These are phyloP conservation scores for Alloteropsis semialata DNA, from an alignment of 176 grass and related monocot species.

Conservation along the genomic window DNA sequence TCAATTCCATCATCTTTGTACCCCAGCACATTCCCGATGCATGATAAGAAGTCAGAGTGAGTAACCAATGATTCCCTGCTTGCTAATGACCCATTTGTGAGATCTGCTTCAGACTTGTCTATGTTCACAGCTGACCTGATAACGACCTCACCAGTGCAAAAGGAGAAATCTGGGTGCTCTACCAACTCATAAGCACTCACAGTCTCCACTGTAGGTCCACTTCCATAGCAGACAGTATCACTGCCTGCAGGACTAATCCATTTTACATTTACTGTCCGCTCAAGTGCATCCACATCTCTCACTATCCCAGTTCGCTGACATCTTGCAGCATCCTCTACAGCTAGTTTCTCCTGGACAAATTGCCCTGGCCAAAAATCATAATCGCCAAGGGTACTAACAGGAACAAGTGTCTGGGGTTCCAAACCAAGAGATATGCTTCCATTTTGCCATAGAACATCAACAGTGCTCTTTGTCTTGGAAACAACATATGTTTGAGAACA, in stretches of 20 bases:
- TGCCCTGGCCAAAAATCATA: slow-evolving; percentile 97
- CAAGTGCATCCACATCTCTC: slow-evolving; percentile 66
- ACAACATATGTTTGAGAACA: slow-evolving; percentile 65
- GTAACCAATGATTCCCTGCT: slow-evolving; percentile 29
- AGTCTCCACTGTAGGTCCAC: slow-evolving; percentile 61
- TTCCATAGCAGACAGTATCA: slow-evolving; percentile 38
- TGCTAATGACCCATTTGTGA: slow-evolving; percentile 28
- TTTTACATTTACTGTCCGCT: slow-evolving; percentile 83
- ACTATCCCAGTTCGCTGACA: slow-evolving; percentile 63
- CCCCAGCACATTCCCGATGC: slow-evolving; percentile 76
- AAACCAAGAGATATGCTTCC: slow-evolving; percentile 69
- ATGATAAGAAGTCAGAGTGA: slow-evolving; percentile 66
- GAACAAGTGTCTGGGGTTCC: slow-evolving; percentile 59
- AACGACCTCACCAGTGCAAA: slow-evolving; percentile 73
- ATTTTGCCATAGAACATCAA: slow-evolving; percentile 92
- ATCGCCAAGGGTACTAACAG: slow-evolving; percentile 79
- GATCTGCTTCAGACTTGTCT: slow-evolving; percentile 52
- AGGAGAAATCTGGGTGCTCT: slow-evolving; percentile 87
- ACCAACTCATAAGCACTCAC: slow-evolving; percentile 94
- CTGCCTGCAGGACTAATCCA: slow-evolving; percentile 53
- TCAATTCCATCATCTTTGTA: slow-evolving; percentile 71
- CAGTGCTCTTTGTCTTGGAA: slow-evolving; percentile 72
- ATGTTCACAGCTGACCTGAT: slow-evolving; percentile 56
- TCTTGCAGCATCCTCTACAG: slow-evolving; percentile 36
- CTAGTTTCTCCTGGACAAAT: slow-evolving; percentile 71